These are phyloP conservation scores for Brasilioporus rufonigricans DNA, from an alignment of 768 basidiomycete species.

Conservation along the genomic window DNA sequence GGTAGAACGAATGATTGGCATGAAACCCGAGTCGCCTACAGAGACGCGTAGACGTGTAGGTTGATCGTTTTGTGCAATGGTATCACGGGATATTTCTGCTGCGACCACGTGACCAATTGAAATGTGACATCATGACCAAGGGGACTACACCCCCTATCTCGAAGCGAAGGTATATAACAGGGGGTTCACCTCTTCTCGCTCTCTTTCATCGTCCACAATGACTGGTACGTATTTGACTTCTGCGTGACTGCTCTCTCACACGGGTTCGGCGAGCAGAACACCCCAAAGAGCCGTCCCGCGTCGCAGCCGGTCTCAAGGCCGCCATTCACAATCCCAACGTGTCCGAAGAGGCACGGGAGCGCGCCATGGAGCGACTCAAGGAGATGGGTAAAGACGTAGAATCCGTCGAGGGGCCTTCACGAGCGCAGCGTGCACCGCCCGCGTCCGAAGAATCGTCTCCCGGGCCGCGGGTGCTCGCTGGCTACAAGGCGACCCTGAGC, in stretches of 20 bases:
- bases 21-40: constrained; percentile 34
- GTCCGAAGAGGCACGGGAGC: constrained; percentile 51
- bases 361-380: constrained; percentile 46
- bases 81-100: background rate
- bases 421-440: background rate
- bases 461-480: constrained; percentile 39
- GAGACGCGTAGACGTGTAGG: constrained; percentile 28
- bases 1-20: constrained; percentile 59
- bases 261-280: constrained; percentile 17
- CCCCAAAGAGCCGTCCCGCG: constrained; percentile 42
- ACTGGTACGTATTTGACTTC: constrained; percentile 1
- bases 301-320: constrained; percentile 58
- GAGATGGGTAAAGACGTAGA: constrained; percentile 32
- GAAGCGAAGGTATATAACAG: background rate
- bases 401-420: background rate
- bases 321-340: constrained; percentile 57
- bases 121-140: background rate
- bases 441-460: constrained; percentile 7
- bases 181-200: background rate
- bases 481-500: constrained; percentile 49
- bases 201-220: constrained; percentile 6
- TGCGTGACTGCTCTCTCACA: background rate
- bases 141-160: constrained; percentile 10
- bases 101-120: constrained; percentile 9
- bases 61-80: constrained; percentile 9